Evolutionary conservation across 2,329 filamentous ascomycete species (phyloP), one percentile per base, ranked within the genome.

Genomic region (Ilyonectria robusta): DNA sequence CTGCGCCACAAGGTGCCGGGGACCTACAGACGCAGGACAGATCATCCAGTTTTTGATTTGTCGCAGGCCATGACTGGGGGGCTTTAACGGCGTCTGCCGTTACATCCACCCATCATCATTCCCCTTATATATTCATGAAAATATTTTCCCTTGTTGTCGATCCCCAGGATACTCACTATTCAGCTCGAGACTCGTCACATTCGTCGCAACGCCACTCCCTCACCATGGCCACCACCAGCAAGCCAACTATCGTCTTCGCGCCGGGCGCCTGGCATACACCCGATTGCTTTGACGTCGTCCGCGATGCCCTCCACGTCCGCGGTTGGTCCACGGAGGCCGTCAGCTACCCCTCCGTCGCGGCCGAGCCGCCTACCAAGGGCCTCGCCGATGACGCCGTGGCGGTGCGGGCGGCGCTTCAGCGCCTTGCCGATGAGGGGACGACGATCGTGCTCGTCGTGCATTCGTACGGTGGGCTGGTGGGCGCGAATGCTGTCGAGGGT

Each of bases 381-480:
- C 67, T 78, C 0, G 64, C 77, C 6, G 78, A 79, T 21, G 62
- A 73, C n/a, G n/a, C n/a, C n/a, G n/a, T n/a, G n/a, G n/a, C n/a
- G n/a, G n/a, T n/a, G n/a, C n/a, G n/a, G n/a, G n/a, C n/a, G n/a
- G n/a, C n/a, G n/a, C n/a, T n/a, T n/a, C n/a, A n/a, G n/a, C n/a
- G n/a, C n/a, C n/a, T n/a, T n/a, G n/a, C n/a, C n/a, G n/a, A n/a
- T n/a, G n/a, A n/a, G 3, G 80, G 80, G 13, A 81, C 82, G 51
- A 76, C 84, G 33, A 78, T 85, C 11, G 70, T 85, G 1, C 77
- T 85, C 2, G 70, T 82, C 5, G 76, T 79, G 5, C 83, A 86
- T 67, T 84, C 81, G 2, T 85, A 84, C 73, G 80, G 81, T n/a
- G 84, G 83, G 13, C 72, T 83, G 1, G 75, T 83, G 2, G 79